Base-by-base conservation (phyloP, 176 grass and related monocot genomes). In the Cenchrus purpureus region DNA sequence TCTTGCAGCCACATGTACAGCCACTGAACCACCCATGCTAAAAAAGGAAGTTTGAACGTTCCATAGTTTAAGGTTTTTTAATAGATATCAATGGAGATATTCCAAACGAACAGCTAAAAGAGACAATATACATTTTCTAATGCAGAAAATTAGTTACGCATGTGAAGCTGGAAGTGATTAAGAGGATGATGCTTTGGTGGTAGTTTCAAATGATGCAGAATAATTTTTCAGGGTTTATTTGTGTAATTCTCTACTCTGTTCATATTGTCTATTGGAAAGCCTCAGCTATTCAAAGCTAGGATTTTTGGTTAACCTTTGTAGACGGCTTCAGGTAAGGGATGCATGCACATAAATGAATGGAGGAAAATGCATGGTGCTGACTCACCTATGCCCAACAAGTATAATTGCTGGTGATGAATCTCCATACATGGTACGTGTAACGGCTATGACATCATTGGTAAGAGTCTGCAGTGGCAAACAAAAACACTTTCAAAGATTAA, bases 11-110 rank as follows among this genome's bases (percentile, higher is more conserved):
- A 99, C 91, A 89, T 99, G 90, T 74, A 99, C 90, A 88, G 94
- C 97, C 34, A 99, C 88, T 6, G 97, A 96, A 87, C 97, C 97
- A 64, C 91, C 97, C 97, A 99, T 96, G 81, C 97, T 99, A 79
- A 73, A 85, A 85, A 76, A 53, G 61, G 29, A 67, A 67, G 20
- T 65, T 53, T 10, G 74, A 63, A 2, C 70, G 48, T 37, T 73
- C 9, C 48, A 66, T 69, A 86, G n/a, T 62, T 16, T 43, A 17
- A 20, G 4, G 12, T 31, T 31, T 84, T 78, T 71, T 9, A 46
- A 48, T 55, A 48, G 58, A 19, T 65, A 59, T 31, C 28, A 48
- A 61, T 11, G 55, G 43, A 10, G 74, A 20, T 62, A 76, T 56
- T 73, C 25, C 25, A 71, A 65, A 73, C 53, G 34, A 77, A 91